Percentiles rank a stretch among this genome's conserved stretches.
Conservation (phyloP, 768 basidiomycete genomes). For the Trametes cingulata region DNA sequence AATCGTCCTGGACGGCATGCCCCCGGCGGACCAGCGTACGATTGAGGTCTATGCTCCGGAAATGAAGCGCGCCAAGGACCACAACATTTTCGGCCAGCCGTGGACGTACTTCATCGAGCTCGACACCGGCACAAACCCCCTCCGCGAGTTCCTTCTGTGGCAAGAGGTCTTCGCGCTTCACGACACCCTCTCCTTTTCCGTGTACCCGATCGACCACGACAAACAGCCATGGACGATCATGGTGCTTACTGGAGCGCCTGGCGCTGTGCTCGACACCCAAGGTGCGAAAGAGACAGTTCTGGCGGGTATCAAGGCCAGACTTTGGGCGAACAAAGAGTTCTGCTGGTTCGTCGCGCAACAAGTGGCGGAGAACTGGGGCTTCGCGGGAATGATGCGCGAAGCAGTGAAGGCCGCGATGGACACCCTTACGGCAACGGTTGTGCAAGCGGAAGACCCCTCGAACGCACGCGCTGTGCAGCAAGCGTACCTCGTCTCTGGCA, state of each 20-base stretch:
- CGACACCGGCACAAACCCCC: not conserved
- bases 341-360: not conserved
- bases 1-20: no score
- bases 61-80: not conserved
- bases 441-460: not conserved
- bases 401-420: not conserved
- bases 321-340: not conserved
- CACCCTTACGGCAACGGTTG: not conserved
- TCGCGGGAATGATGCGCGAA: not conserved
- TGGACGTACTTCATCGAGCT: not conserved
- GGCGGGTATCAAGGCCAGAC: not conserved
- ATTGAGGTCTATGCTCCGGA: not conserved
- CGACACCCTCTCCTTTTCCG: conserved; percentile 1
- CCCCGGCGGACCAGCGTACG: not conserved
- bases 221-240: not conserved
- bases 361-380: not conserved
- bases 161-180: not conserved
- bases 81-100: conserved; percentile 1
- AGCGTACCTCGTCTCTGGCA: conserved; percentile 1
- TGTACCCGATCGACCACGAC: not conserved
- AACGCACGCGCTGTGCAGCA: not conserved
- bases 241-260: not conserved
- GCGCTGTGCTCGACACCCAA: not conserved
- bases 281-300: not conserved
- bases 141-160: conserved; percentile 1